A percentile compares a stretch with the other conserved stretches of the same genome.
Conservation (phyloP, 2,329 filamentous ascomycete species). For the Fusarium sterilihyphosum region DNA sequence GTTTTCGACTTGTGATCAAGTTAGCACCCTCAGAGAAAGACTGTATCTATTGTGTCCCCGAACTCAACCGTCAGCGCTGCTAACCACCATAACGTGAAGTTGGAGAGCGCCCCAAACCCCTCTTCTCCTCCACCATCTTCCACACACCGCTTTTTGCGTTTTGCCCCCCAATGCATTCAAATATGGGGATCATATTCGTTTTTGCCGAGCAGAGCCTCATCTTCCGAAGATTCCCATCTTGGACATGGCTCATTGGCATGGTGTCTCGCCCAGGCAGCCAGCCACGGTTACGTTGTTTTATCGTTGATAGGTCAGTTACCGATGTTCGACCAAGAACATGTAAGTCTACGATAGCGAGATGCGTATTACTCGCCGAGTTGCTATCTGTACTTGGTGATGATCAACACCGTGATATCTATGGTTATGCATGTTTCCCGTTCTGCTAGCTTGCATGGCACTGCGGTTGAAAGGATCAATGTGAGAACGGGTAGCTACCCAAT, state of each 20-base stretch:
- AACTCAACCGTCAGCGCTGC: constrained; percentile 19
- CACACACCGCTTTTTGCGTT: constrained; percentile 43
- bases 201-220: constrained; percentile 34
- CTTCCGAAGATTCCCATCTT: constrained; percentile 8
- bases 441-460: constrained; percentile 14
- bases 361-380: constrained; percentile 3
- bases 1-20: constrained; percentile 6
- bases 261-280: not conserved
- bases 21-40: not conserved
- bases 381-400: constrained; percentile 6
- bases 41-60: constrained; percentile 11
- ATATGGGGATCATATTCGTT: constrained; percentile 3
- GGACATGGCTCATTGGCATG: constrained; percentile 3
- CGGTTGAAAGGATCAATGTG: constrained; percentile 2
- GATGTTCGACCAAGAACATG: not conserved
- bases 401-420: constrained; percentile 1
- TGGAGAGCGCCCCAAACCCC: constrained; percentile 31
- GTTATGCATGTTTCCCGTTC: constrained; percentile 8
- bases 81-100: constrained; percentile 8
- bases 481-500: constrained; percentile 15
- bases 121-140: constrained; percentile 39
- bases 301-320: not conserved
- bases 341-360: not conserved
- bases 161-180: constrained; percentile 14
- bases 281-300: constrained; percentile 1